Conservation (phyloP, 2,329 filamentous ascomycete species). For the Penicillium sp. region DNA sequence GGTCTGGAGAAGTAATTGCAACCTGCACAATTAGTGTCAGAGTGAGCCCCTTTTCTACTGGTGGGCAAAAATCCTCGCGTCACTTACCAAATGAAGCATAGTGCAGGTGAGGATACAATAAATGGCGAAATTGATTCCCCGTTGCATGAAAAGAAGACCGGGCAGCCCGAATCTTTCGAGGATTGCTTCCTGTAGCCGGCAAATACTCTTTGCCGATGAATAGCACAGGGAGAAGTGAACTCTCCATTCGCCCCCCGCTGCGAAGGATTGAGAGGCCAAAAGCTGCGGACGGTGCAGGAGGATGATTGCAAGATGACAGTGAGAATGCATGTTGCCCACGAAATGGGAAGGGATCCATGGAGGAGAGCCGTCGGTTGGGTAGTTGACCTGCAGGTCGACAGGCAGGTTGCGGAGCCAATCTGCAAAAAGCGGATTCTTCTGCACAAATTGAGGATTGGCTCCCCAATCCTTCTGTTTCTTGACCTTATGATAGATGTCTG, state of each 20-base stretch:
- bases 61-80: not conserved
- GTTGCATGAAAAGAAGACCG: conserved; percentile 85
- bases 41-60: not conserved
- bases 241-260: conserved; percentile 74
- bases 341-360: conserved; percentile 87
- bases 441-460: conserved; percentile 76
- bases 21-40: conserved; percentile 57
- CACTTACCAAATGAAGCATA: conserved; percentile 83
- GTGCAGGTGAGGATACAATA: conserved; percentile 89
- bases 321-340: conserved; percentile 82
- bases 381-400: conserved; percentile 71
- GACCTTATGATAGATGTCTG: conserved; percentile 69
- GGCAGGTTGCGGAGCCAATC: conserved; percentile 77
- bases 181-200: conserved; percentile 81
- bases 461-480: conserved; percentile 82
- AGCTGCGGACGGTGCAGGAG: conserved; percentile 86
- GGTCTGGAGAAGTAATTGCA: conserved; percentile 88
- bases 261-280: conserved; percentile 70
- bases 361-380: conserved; percentile 72
- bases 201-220: conserved; percentile 77
- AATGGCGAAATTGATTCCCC: conserved; percentile 93
- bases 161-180: conserved; percentile 72
- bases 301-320: conserved; percentile 81
- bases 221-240: conserved; percentile 85
- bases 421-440: conserved; percentile 73